Conservation (phyloP, 1,139 yeast genomes). For the Yamadazyma diddensiae region DNA sequence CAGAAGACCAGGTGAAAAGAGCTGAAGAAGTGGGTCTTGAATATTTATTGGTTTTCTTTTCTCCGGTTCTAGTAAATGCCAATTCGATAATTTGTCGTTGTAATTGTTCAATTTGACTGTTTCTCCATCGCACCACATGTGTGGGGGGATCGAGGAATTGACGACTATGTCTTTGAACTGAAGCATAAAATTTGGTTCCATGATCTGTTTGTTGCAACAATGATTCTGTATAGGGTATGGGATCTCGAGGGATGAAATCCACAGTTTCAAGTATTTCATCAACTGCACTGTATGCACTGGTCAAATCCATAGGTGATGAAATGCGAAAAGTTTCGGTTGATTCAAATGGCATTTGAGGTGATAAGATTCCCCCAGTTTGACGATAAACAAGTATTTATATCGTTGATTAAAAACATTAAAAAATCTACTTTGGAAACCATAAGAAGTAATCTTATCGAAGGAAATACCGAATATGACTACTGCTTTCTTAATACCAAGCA, state of each 20-base stretch:
- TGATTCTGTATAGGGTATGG: slow-evolving; percentile 34
- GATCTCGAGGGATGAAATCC: slow-evolving; percentile 1
- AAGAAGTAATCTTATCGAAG: slow-evolving; percentile 28
- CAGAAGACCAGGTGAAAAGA: slow-evolving; percentile 45
- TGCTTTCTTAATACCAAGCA: slow-evolving; percentile 39
- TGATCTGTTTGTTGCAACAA: slow-evolving; percentile 31
- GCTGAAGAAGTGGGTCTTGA: slow-evolving; percentile 25
- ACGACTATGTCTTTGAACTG: slow-evolving; percentile 34
- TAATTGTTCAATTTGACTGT: slow-evolving; percentile 27
- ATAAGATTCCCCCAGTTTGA: slow-evolving; percentile 35
- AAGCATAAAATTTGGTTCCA: slow-evolving; percentile 30
- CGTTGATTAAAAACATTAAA: slow-evolving; percentile 22
- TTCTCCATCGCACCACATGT: slow-evolving; percentile 32
- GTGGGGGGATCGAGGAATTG: slow-evolving; percentile 29
- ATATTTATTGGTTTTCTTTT: slow-evolving; percentile 7
- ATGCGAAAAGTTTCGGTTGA: not conserved
- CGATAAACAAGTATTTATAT: slow-evolving; percentile 21
- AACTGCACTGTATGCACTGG: too few relatives aligned
- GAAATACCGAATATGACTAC: slow-evolving; percentile 34
- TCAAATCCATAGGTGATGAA: too few relatives aligned
- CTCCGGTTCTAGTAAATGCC: slow-evolving; percentile 19
- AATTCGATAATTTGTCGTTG: slow-evolving; percentile 27
- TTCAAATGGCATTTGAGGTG: slow-evolving; percentile 14
- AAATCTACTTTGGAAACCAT: slow-evolving; percentile 21
- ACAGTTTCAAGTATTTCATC: slow-evolving; percentile 7